phyloP scores from a whole-genome alignment of 192 early-diverging fungal genomes.

The Backusella australiensis region DNA sequence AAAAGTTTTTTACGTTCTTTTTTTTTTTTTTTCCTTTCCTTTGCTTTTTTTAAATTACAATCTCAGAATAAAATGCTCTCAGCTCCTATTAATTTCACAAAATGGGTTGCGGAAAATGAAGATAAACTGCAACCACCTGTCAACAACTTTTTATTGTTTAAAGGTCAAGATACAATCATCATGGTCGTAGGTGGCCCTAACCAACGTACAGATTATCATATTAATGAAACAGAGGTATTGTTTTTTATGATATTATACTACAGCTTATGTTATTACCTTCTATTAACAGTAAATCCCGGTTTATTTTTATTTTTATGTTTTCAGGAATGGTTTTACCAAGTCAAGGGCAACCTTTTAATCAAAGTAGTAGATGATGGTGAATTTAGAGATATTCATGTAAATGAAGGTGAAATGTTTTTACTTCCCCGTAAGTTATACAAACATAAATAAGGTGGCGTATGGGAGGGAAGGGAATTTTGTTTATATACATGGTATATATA shows the following conservation, averaged over 20 bases:
- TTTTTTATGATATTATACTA: not conserved
- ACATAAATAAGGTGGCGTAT: not conserved
- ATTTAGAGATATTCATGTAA: conserved; percentile 83
- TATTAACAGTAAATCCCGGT: not conserved
- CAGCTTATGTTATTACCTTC: not conserved
- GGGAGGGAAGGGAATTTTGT: not conserved
- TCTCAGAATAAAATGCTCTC: not conserved
- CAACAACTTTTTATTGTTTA: conserved; percentile 87
- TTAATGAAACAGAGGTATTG: conserved; percentile 90
- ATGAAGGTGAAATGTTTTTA: conserved; percentile 96
- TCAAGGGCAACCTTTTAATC: conserved; percentile 92
- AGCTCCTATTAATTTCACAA: conserved; percentile 81
- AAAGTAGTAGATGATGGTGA: conserved; percentile 78
- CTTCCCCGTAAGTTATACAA: conserved; percentile 66
- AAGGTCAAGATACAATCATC: conserved; percentile 80
- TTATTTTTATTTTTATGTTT: not conserved
- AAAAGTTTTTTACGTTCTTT: not conserved
- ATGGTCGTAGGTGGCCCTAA: conserved; percentile 96
- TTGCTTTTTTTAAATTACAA: not conserved
- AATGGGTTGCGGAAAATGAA: conserved; percentile 82
- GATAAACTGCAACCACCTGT: conserved; percentile 92
- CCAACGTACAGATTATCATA: conserved; percentile 92
- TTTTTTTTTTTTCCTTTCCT: not conserved
- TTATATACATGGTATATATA: not conserved
- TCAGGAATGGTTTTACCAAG: conserved; percentile 96